Evolutionary conservation across 208 protist genomes (phyloP).

Genomic region (Crithidia bombi): DNA sequence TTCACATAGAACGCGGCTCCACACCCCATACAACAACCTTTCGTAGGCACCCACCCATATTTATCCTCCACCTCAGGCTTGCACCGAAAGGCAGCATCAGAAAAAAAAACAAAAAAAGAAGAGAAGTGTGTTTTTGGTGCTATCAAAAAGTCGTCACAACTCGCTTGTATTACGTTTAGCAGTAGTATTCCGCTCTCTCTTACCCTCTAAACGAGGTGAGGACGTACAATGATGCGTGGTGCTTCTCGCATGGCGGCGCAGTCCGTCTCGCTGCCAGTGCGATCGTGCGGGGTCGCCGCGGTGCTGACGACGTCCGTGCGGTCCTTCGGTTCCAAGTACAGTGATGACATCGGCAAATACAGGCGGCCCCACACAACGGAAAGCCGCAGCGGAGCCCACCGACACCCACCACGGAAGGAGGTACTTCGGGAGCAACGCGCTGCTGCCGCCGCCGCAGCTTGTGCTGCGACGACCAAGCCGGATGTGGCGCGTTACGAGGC

Average conservation of each 20-base stretch:
- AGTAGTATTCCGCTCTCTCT: too few relatives aligned
- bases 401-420: conserved; percentile 43
- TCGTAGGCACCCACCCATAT: too few relatives aligned
- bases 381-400: conserved; percentile 55
- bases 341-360: conserved; percentile 39
- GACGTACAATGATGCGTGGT: conserved; percentile 52
- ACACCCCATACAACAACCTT: too few relatives aligned
- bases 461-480: neutral
- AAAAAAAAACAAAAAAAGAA: too few relatives aligned
- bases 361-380: conserved; percentile 38
- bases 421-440: conserved; percentile 33
- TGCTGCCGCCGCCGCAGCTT: conserved; percentile 11
- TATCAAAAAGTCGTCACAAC: too few relatives aligned
- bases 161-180: too few relatives aligned
- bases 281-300: conserved; percentile 6
- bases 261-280: conserved; percentile 8
- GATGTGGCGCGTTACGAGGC: neutral
- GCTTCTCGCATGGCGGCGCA: conserved; percentile 19
- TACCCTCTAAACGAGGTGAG: too few relatives aligned
- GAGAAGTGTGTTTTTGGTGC: too few relatives aligned
- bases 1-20: too few relatives aligned
- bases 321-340: conserved; percentile 49
- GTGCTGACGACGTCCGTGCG: conserved; percentile 13
- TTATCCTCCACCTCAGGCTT: too few relatives aligned
- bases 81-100: too few relatives aligned